phyloP scores from a whole-genome alignment of 352 stramenopile species.

The Phytophthora melonis region DNA sequence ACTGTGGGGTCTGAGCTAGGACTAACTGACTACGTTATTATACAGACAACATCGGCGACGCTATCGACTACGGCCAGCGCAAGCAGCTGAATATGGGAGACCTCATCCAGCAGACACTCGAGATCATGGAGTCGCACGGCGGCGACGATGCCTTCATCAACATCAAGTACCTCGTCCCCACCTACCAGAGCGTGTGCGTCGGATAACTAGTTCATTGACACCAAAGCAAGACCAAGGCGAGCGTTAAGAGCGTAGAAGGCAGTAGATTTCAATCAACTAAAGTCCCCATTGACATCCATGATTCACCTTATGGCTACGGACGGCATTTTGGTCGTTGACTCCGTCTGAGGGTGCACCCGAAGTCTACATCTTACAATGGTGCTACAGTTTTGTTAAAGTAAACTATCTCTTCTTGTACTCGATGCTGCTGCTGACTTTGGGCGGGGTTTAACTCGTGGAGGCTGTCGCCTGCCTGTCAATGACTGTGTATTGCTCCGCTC shows the following conservation, averaged over 20 bases:
- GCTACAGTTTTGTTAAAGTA: constrained; percentile 2
- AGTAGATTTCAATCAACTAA: neutral
- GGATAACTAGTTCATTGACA: constrained; percentile 41
- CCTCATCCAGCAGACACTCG: constrained; percentile 97
- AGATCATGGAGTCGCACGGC: constrained; percentile 96
- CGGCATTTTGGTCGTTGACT: too few relatives aligned
- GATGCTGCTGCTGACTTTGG: constrained; percentile 40
- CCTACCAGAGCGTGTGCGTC: constrained; percentile 94
- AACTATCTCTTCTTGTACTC: constrained; percentile 13
- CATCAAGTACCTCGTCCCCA: constrained; percentile 98
- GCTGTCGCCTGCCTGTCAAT: constrained; percentile 8
- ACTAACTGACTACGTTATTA: neutral
- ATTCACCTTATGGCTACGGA: neutral
- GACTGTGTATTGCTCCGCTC: constrained; percentile 14
- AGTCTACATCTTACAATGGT: neutral
- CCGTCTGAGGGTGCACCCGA: neutral
- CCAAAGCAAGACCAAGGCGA: neutral
- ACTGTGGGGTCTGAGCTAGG: neutral
- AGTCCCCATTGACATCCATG: neutral
- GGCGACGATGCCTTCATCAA: constrained; percentile 99
- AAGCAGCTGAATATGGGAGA: constrained; percentile 96
- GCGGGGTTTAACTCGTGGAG: constrained; percentile 19
- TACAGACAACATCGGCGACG: constrained; percentile 95
- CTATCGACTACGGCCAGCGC: constrained; percentile 96
- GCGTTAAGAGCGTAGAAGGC: neutral